Base-by-base conservation (phyloP, 2,329 filamentous ascomycete genomes). In the Paecilomyces formosus region DNA sequence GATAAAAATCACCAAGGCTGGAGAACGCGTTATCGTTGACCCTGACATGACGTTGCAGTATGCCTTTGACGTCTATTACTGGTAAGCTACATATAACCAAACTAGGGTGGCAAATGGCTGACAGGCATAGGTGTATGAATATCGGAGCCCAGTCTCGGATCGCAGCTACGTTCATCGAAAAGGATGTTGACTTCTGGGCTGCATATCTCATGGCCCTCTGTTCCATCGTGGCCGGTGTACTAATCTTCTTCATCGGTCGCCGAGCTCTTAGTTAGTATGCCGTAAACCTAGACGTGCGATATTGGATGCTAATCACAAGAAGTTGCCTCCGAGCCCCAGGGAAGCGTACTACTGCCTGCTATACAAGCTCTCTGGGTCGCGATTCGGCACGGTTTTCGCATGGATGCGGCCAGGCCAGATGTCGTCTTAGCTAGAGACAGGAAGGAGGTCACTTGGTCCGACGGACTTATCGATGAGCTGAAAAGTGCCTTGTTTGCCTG, bases 41-140 rank as follows among this genome's bases (percentile, higher is more conserved):
- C 64, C 68, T 15, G 60, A 68, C 5, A 62, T 73, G 3, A 76
- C 73, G 0, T 57, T 75, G 0, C 68, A 72, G 54, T 76, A 71
- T 60, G 73, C 76, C 13, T 77, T 73, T 64, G 74, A 72, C 53
- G 55, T 73, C 1, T 73, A 70, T 57, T 78, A 73, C 58, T 76
- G 74, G 74, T 73, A 26, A 45, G 58, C 57, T 12, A 9, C 12
- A 15, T 51, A 22, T 15, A 26, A 55, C 18, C 12, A 39, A 13
- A 30, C 30, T 18, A 53, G 26, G 13, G 7, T 3, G 18, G 15
- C 39, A 18, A 35, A 18, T 24, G 13, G 26, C 53, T 21, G 13
- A 52, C 13, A 11, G 31, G 31, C 15, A 12, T 12, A 65, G 65
- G 62, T 53, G 59, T 31, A 61, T 60, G 2, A 66, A 62, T 30